Conservation (phyloP, 2,329 filamentous ascomycete species). For the Alternaria sp. region DNA sequence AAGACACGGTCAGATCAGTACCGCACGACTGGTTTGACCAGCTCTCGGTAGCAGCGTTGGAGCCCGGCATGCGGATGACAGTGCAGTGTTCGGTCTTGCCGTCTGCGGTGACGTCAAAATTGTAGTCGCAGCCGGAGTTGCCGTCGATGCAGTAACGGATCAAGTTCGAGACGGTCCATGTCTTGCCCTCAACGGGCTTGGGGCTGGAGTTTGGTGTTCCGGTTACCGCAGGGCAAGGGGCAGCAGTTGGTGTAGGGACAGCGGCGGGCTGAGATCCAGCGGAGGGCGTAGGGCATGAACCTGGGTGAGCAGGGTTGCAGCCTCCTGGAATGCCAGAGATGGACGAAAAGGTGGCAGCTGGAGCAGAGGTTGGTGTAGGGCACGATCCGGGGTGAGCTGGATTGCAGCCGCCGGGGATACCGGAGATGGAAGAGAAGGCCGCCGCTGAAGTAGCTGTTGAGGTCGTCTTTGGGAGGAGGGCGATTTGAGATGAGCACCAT, state of each 20-base stretch:
- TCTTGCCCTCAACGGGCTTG: conserved; percentile 13
- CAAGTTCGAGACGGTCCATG: conserved; percentile 17
- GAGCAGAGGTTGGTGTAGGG: not conserved
- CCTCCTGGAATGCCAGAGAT: not conserved
- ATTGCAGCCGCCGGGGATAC: conserved; percentile 10
- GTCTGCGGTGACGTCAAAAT: conserved; percentile 16
- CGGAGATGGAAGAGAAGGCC: not conserved
- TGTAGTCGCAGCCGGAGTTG: conserved; percentile 25
- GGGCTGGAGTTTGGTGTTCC: conserved; percentile 8
- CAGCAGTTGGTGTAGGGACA: conserved; percentile 1
- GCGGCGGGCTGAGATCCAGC: not conserved
- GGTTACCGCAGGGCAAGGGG: not conserved
- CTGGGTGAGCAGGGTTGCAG: conserved; percentile 5
- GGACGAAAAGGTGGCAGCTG: not conserved
- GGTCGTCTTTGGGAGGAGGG: conserved; percentile 9
- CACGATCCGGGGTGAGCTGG: not conserved
- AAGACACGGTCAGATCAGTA: conserved; percentile 13
- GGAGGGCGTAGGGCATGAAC: conserved; percentile 1
- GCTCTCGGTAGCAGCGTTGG: conserved; percentile 18
- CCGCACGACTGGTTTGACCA: conserved; percentile 20
- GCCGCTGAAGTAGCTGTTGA: not conserved
- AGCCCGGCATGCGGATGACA: conserved; percentile 19
- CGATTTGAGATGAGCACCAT: conserved; percentile 17
- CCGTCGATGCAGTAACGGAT: conserved; percentile 19
- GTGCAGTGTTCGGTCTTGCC: conserved; percentile 21